These are phyloP conservation scores for Elongisporangium senticosum DNA, from an alignment of 352 stramenopile species.

Conservation along the genomic window DNA sequence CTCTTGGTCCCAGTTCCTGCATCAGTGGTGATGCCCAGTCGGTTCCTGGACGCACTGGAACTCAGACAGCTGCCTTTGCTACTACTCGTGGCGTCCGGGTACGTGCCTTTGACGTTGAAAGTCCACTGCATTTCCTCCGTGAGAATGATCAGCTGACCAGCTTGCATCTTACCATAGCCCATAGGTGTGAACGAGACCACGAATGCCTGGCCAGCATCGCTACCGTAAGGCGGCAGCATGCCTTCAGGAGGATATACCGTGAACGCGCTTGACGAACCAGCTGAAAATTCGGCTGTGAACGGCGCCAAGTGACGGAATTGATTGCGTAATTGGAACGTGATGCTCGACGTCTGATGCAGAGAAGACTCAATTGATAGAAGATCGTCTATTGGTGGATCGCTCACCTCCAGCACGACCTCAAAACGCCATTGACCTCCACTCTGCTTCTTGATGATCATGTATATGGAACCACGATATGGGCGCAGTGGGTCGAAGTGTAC, in stretches of 20 bases:
- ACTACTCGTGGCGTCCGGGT: slow-evolving; percentile 47
- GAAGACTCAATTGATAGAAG: slow-evolving; percentile 82
- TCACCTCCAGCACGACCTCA: slow-evolving; percentile 75
- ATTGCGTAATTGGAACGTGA: slow-evolving; percentile 87
- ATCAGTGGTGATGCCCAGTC: slow-evolving; percentile 24
- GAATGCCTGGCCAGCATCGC: slow-evolving; percentile 66
- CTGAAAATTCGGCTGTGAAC: slow-evolving; percentile 87
- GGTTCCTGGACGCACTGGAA: slow-evolving; percentile 35
- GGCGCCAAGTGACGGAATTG: slow-evolving; percentile 64
- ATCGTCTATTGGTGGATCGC: slow-evolving; percentile 82
- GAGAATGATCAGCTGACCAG: slow-evolving; percentile 76
- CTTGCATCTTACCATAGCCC: slow-evolving; percentile 90
- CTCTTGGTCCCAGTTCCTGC: too few relatives aligned
- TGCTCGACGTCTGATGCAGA: slow-evolving; percentile 78
- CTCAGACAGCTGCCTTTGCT: slow-evolving; percentile 32
- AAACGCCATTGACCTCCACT: slow-evolving; percentile 85
- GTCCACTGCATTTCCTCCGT: slow-evolving; percentile 92
- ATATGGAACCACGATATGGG: slow-evolving; percentile 68
- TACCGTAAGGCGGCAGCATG: slow-evolving; percentile 67
- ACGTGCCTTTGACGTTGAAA: slow-evolving; percentile 88
- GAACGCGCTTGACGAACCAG: slow-evolving; percentile 83
- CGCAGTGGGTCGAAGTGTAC: slow-evolving; percentile 85
- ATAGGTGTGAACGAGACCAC: slow-evolving; percentile 88
- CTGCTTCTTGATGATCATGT: slow-evolving; percentile 74
- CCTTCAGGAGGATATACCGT: slow-evolving; percentile 81